phyloP scores from a whole-genome alignment of 208 protist genomes.

The Leishmania martiniquensis region DNA sequence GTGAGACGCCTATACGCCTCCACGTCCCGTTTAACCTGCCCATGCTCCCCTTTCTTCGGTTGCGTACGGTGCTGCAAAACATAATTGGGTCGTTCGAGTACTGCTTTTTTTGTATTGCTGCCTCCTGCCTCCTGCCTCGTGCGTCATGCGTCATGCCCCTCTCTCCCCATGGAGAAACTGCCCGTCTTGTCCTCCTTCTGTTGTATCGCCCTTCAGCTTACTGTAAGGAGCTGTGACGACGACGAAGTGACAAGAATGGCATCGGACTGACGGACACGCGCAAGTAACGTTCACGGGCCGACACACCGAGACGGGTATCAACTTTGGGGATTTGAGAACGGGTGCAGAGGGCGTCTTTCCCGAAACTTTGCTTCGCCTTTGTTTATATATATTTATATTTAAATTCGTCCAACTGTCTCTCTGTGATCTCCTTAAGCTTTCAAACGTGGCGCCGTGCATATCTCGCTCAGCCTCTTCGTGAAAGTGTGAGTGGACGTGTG shows the following conservation, averaged over 20 bases:
- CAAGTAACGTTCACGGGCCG: neutral
- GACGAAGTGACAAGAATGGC: too few species aligned
- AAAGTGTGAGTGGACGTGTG: neutral
- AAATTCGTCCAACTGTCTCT: neutral
- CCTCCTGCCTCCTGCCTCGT: neutral
- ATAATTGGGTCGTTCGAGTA: neutral
- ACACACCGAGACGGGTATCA: neutral
- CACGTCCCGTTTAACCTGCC: neutral
- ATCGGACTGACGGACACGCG: neutral
- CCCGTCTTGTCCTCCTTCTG: neutral
- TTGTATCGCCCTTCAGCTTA: neutral
- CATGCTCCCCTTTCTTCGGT: neutral
- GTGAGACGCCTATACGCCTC: conserved; percentile 1
- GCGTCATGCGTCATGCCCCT: neutral
- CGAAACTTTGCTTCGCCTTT: neutral
- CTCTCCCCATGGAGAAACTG: neutral
- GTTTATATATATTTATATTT: neutral
- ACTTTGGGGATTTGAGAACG: neutral
- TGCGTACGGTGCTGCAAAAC: neutral
- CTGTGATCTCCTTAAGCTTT: neutral
- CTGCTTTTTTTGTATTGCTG: neutral
- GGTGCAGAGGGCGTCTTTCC: neutral
- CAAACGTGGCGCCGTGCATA: neutral
- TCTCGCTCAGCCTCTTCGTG: neutral
- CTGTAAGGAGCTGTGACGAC: neutral